Base-by-base conservation (phyloP, 2,329 filamentous ascomycete species). In the Claviceps cyperi region DNA sequence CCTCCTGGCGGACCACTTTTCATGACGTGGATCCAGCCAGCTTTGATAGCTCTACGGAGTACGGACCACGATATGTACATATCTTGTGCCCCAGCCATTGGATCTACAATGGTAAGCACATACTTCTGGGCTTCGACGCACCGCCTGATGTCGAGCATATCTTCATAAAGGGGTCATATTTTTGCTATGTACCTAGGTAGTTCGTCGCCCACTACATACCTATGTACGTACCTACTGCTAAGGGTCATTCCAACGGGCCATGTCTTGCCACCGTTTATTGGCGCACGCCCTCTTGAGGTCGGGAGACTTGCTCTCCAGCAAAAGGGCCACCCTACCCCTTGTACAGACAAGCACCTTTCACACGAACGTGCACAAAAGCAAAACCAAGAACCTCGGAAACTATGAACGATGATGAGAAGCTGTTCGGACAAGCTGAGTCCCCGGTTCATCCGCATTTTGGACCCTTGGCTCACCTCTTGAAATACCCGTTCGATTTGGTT, bases 311-410 rank as follows among this genome's bases (percentile, higher is more conserved):
- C 32, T 21, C 14, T 39, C 7, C 39, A 24, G 32, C 24, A 14
- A 40, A 11, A 49, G n/a, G 17, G 24, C 32, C 36, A 32, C 35
- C 15, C 13, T 14, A 40, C 40, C 48, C 48, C 41, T 45, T 45
- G 40, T 28, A 43, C 24, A 7, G 24, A 48, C 24, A 7, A 22
- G 47, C 39, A 40, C 36, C 14, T 45, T 19, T 11, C 13, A 15
- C 36, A 32, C 38, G 24, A 35, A 35, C 46, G 38, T 39, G 38
- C 46, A 36, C 46, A 48, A 39, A 41, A 43, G 46, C 22, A 48
- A 21, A 35, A 14, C 48, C 52, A 54, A 54, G 52, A 48, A 54
- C 49, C 46, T 46, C 48, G 51, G 41, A 43, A 28, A 14, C 13
- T 39, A 7, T 46, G 48, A 48, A 46, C 43, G 50, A 47, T 41